These are phyloP conservation scores for Neurospora sp. DNA, from an alignment of 2,329 filamentous ascomycete species.

Conservation along the genomic window DNA sequence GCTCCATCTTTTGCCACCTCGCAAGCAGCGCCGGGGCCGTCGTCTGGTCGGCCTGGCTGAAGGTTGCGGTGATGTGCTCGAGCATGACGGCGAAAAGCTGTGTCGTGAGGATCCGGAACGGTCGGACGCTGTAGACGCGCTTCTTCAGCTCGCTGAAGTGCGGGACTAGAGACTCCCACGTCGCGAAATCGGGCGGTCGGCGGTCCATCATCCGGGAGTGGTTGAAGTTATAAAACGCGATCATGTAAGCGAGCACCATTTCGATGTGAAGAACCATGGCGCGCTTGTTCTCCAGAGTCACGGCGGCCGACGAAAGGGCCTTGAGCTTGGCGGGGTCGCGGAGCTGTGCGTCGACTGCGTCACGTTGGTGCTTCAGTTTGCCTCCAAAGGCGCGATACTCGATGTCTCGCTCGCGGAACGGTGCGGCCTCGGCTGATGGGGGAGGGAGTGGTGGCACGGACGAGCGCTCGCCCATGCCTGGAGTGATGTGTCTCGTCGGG, in stretches of 20 bases:
- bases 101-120: slow-evolving; percentile 30
- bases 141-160: slow-evolving; percentile 31
- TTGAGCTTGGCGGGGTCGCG: slow-evolving; percentile 18
- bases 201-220: slow-evolving; percentile 33
- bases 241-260: slow-evolving; percentile 42
- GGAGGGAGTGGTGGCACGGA: slow-evolving; percentile 20
- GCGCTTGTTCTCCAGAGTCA: slow-evolving; percentile 22
- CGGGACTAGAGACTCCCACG: slow-evolving; percentile 36
- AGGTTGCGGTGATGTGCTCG: slow-evolving; percentile 35
- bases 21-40: slow-evolving; percentile 9
- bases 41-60: slow-evolving; percentile 20
- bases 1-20: slow-evolving; percentile 22
- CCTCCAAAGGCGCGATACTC: slow-evolving; percentile 33
- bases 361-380: slow-evolving; percentile 44
- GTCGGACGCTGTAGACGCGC: slow-evolving; percentile 25
- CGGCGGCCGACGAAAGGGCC: slow-evolving; percentile 23
- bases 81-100: slow-evolving; percentile 34
- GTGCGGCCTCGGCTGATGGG: slow-evolving; percentile 21
- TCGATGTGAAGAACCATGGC: slow-evolving; percentile 36
- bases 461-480: slow-evolving; percentile 28
- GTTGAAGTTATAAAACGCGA: slow-evolving; percentile 41
- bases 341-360: slow-evolving; percentile 38
- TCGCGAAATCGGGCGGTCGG: slow-evolving; percentile 29
- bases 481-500: slow-evolving; percentile 31
- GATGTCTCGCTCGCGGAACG: slow-evolving; percentile 26